phyloP scores from a whole-genome alignment of 2,329 filamentous ascomycete genomes.

The Fusarium concolor region DNA sequence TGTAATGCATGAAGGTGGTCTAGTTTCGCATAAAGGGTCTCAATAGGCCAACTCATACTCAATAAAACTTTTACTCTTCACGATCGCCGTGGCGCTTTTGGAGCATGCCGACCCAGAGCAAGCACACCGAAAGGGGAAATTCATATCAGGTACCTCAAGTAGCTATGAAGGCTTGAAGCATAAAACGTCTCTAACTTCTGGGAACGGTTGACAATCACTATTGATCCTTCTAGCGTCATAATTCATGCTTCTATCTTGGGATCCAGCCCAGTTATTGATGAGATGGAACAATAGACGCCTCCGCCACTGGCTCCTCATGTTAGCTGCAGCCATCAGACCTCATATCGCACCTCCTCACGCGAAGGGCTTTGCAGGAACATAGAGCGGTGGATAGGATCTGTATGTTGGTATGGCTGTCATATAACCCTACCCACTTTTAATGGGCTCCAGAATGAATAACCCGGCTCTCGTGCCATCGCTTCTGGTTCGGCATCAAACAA shows the following conservation, averaged over 20 bases:
- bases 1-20: background rate
- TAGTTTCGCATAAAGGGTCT: background rate
- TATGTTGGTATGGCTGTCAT: conserved; percentile 12
- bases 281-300: conserved; percentile 33
- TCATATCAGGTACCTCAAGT: background rate
- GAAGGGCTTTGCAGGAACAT: background rate
- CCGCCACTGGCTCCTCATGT: conserved; percentile 3
- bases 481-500: conserved; percentile 6
- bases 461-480: background rate
- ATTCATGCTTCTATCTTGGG: conserved; percentile 23
- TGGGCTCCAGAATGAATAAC: background rate
- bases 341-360: background rate
- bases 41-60: conserved; percentile 17
- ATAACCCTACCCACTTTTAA: conserved; percentile 12
- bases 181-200: conserved; percentile 11
- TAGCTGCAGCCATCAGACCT: conserved; percentile 11
- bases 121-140: conserved; percentile 5
- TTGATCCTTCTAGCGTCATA: conserved; percentile 21
- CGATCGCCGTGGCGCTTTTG: conserved; percentile 5
- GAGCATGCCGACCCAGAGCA: background rate
- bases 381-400: background rate
- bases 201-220: conserved; percentile 5
- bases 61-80: background rate
- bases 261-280: conserved; percentile 25
- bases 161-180: conserved; percentile 12